These are phyloP conservation scores for Fraxinus nigra DNA, from an alignment of 305 asterid species.

Conservation along the genomic window DNA sequence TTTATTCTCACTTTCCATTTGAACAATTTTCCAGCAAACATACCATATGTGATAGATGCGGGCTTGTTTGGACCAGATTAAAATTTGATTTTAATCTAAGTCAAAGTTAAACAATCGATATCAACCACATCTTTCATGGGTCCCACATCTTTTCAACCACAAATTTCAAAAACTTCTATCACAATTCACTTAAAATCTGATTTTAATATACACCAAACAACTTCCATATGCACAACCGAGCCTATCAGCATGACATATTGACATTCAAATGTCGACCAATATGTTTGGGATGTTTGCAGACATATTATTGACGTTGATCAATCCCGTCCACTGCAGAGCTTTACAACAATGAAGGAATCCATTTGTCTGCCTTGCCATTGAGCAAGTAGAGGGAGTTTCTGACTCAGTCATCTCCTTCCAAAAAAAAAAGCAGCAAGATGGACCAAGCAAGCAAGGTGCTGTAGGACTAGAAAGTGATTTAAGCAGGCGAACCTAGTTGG, in stretches of 20 bases:
- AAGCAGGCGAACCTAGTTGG: background rate
- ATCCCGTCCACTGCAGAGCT: background rate
- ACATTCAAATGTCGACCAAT: background rate
- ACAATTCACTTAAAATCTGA: too few species aligned
- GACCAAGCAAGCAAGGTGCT: background rate
- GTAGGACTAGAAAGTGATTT: background rate
- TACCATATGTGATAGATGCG: background rate
- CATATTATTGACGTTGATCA: background rate
- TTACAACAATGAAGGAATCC: background rate
- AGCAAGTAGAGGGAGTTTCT: background rate
- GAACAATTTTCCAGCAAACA: background rate
- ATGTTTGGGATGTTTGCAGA: background rate
- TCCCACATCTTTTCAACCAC: too few species aligned
- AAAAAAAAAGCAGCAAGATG: background rate
- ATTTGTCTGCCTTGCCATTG: background rate
- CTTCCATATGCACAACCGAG: background rate
- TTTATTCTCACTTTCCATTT: background rate
- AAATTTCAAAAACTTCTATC: too few species aligned
- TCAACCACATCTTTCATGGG: too few species aligned
- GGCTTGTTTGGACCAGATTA: too few species aligned
- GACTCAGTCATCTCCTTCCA: background rate
- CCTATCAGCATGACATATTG: background rate
- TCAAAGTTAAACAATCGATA: too few species aligned
- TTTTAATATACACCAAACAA: too few species aligned
- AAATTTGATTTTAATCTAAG: too few species aligned